Base-by-base conservation (phyloP, 768 basidiomycete species). In the Calocybe indica region DNA sequence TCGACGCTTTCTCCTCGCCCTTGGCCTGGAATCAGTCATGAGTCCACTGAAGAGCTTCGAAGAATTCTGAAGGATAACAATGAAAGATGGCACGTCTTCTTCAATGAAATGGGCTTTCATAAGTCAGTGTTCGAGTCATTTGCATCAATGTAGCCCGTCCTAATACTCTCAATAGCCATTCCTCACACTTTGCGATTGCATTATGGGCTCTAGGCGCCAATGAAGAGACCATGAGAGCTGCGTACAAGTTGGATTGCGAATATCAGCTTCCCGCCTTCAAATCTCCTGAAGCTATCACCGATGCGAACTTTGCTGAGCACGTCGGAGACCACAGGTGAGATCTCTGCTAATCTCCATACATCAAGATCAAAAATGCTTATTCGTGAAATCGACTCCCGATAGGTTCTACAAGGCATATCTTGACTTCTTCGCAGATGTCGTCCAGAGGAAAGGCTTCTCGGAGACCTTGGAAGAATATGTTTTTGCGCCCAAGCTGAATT, bases 341-440 rank as follows among this genome's bases (percentile, higher is more conserved):
- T n/a, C 12, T n/a, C 35, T 15, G 15, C 42, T 11, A 22, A 13
- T 7, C 10, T 22, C 37, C 7, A 22, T 22, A 12, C 3, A 22
- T 41, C 40, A 3, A 41, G 36, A 22, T 22, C 22, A 22, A 22
- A 22, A 22, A 22, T 22, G 22, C 22, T 22, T 22, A 22, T 22
- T 22, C 22, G 22, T 22, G 22, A 22, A 22, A 22, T 22, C 22
- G 22, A 22, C 22, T 22, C 22, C 22, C 2, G 22, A 12, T 52
- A 82, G 82, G 12, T 83, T 71, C 55, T 84, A 82, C 51, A 58
- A 67, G n/a, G 66, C 68, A 1, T 85, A 82, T 53, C 57, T 78
- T 8, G 55, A 66, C 2, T 82, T 72, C 58, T 83, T 81, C 60
- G 65, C 65, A 0, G 57, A 66, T 1, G 53, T 64, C 13, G 58